Conservation (phyloP, 2,329 filamentous ascomycete genomes). For the Ceratocystis harringtonii region DNA sequence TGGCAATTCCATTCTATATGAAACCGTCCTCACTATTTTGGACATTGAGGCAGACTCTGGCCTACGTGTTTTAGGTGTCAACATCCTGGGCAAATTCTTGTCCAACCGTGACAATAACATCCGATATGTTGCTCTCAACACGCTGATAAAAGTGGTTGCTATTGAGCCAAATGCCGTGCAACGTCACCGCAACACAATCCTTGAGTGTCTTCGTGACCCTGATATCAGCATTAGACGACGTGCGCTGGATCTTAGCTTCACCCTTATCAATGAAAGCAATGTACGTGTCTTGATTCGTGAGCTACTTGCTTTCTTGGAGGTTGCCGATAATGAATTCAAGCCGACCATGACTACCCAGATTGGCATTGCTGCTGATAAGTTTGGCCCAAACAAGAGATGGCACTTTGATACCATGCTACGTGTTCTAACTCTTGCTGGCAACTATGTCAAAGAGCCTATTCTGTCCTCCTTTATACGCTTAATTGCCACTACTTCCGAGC, state of each 20-base stretch:
- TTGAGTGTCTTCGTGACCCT: slow-evolving; percentile 89
- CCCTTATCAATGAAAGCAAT: slow-evolving; percentile 92
- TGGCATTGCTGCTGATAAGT: slow-evolving; percentile 89
- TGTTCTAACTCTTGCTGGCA: slow-evolving; percentile 82
- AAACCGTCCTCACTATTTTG: slow-evolving; percentile 89
- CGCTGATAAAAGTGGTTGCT: slow-evolving; percentile 91
- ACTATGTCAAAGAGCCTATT: slow-evolving; percentile 96
- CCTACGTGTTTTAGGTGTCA: slow-evolving; percentile 83
- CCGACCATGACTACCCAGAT: slow-evolving; percentile 97
- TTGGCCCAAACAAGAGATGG: slow-evolving; percentile 94
- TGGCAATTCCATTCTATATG: slow-evolving; percentile 94
- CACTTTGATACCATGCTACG: slow-evolving; percentile 96
- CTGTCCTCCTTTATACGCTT: slow-evolving; percentile 91
- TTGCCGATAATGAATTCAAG: slow-evolving; percentile 97
- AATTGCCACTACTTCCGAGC: slow-evolving; percentile 82
- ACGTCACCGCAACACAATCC: slow-evolving; percentile 88
- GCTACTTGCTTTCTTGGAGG: slow-evolving; percentile 84
- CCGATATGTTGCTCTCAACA: slow-evolving; percentile 93
- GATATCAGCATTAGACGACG: slow-evolving; percentile 94
- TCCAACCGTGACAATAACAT: slow-evolving; percentile 99
- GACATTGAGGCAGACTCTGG: slow-evolving; percentile 97
- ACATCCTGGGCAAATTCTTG: slow-evolving; percentile 94
- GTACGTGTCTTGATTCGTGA: slow-evolving; percentile 88
- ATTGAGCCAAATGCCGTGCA: slow-evolving; percentile 97
- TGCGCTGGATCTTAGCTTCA: slow-evolving; percentile 95